Evolutionary conservation across 345 rosid species (phyloP).

Genomic region (Syzygium jambos): DNA sequence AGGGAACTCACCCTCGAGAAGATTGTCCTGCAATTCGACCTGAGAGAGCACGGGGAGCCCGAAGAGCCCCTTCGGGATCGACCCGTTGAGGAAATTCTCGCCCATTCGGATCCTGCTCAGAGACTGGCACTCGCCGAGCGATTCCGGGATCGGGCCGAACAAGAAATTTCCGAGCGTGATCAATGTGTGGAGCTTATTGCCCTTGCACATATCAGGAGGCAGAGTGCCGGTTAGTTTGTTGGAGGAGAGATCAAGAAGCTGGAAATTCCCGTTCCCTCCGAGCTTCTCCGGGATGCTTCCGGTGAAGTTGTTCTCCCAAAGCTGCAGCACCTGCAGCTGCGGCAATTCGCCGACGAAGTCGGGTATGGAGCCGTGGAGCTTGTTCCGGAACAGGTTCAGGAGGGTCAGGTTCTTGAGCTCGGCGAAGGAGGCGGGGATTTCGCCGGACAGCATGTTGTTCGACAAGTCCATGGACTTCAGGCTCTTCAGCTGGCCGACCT

Average conservation of each 20-base stretch:
- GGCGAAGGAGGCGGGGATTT: conserved; percentile 26
- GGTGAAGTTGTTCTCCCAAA: conserved; percentile 51
- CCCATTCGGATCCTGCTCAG: conserved; percentile 42
- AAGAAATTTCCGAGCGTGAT: conserved; percentile 37
- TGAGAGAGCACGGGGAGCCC: conserved; percentile 33
- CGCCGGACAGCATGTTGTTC: conserved; percentile 33
- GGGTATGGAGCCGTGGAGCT: conserved; percentile 36
- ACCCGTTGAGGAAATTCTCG: conserved; percentile 36
- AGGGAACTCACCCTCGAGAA: conserved; percentile 30
- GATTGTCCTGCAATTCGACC: conserved; percentile 43
- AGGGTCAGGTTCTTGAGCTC: conserved; percentile 34
- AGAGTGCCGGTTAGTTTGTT: conserved; percentile 36
- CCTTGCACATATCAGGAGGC: conserved; percentile 31
- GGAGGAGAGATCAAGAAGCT: conserved; percentile 29
- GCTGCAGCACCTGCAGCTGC: conserved; percentile 33
- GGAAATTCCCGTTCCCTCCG: conserved; percentile 33
- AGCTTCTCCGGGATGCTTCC: conserved; percentile 27
- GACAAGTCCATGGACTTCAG: conserved; percentile 42
- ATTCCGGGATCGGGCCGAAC: conserved; percentile 37
- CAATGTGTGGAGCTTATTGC: conserved; percentile 27
- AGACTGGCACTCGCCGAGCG: conserved; percentile 30
- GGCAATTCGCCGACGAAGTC: conserved; percentile 34
- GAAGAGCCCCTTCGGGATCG: conserved; percentile 38
- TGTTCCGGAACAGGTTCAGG: conserved; percentile 37
- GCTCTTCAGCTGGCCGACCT: conserved; percentile 30